Percentiles rank a stretch among this genome's conserved stretches.
Evolutionary conservation across 2,329 filamentous ascomycete genomes (phyloP).

Genomic region (Aspergillus ustus): DNA sequence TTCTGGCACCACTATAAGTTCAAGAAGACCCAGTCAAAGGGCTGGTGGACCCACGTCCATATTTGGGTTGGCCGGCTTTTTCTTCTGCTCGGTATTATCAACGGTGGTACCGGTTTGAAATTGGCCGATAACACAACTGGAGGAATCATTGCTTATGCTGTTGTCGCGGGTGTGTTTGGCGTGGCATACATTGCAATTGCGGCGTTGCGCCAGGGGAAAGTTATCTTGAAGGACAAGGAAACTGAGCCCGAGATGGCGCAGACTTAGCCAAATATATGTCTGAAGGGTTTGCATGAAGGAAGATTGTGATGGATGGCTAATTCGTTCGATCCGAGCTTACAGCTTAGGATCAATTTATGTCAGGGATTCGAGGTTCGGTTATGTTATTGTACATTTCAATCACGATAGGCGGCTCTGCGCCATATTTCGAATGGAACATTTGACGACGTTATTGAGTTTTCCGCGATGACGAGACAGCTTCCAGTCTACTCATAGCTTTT

Average conservation of each 20-base stretch:
- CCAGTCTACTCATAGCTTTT: constrained; percentile 32
- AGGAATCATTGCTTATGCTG: constrained; percentile 20
- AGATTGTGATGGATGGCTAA: not conserved
- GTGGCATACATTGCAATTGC: constrained; percentile 9
- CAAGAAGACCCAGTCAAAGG: constrained; percentile 21
- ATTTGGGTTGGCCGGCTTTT: constrained; percentile 53
- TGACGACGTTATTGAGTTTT: constrained; percentile 32
- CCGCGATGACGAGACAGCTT: constrained; percentile 22
- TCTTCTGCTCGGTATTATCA: constrained; percentile 56
- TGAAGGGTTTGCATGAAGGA: not conserved
- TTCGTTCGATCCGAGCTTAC: not conserved
- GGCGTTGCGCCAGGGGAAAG: constrained; percentile 3
- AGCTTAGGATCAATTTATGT: not conserved
- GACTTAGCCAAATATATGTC: not conserved
- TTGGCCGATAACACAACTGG: constrained; percentile 42
- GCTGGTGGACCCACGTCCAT: constrained; percentile 20
- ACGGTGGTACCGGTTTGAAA: constrained; percentile 54
- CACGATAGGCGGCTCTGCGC: not conserved
- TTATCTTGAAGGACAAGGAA: constrained; percentile 12
- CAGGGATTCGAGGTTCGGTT: not conserved
- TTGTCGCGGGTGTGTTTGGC: constrained; percentile 18
- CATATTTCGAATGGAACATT: not conserved
- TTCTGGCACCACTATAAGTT: constrained; percentile 33
- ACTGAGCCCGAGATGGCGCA: constrained; percentile 2
- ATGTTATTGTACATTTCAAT: not conserved